Conservation (phyloP, 129 eudicot species). For the Saposhnikovia divaricata region DNA sequence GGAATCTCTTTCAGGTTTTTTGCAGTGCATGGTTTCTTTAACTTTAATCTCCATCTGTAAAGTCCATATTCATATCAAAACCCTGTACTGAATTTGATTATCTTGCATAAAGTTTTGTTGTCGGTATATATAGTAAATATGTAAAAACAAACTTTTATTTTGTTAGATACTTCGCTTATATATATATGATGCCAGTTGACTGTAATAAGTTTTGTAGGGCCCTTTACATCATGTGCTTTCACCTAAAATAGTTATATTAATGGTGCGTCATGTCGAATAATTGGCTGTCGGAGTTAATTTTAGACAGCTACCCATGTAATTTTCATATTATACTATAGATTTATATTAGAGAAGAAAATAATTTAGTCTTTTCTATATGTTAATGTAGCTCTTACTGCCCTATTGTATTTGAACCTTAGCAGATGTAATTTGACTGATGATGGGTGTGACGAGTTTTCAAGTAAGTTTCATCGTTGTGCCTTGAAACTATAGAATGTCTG, state of each 20-base stretch:
- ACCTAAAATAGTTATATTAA: neutral
- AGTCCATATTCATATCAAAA: neutral
- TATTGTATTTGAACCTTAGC: slow-evolving; percentile 71
- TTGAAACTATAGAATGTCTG: neutral
- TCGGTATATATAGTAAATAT: neutral
- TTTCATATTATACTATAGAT: neutral
- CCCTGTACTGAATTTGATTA: neutral
- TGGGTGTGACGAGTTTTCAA: slow-evolving; percentile 70
- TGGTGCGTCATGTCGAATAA: neutral
- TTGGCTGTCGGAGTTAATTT: neutral
- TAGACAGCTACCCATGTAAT: neutral
- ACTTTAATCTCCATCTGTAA: neutral
- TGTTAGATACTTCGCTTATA: neutral
- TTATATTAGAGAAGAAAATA: neutral
- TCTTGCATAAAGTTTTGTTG: neutral
- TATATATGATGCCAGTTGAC: neutral
- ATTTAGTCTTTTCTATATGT: neutral
- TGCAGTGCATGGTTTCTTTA: neutral
- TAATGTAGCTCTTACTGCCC: slow-evolving; percentile 51
- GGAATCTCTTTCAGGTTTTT: slow-evolving; percentile 75
- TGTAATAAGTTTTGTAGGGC: neutral
- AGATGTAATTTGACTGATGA: slow-evolving; percentile 66
- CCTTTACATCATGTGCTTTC: neutral
- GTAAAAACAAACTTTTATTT: neutral
- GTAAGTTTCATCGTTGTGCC: slow-evolving; percentile 27